Evolutionary conservation across 2,329 filamentous ascomycete genomes (phyloP), one percentile per base, ranked within the genome.

Genomic region (Madurella fahalii): DNA sequence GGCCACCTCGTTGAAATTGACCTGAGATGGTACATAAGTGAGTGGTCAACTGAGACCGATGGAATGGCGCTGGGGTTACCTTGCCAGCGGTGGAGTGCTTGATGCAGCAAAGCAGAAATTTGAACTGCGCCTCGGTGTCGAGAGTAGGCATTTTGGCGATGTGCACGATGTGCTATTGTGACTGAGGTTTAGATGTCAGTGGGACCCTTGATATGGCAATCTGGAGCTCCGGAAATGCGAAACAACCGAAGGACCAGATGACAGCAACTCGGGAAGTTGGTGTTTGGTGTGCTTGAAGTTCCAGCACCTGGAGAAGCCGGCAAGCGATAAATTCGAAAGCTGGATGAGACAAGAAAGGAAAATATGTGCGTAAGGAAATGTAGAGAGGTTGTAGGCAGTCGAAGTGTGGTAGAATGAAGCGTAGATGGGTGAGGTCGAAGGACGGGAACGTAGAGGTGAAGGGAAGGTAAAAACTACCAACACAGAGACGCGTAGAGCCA

Each of bases 61-160:
- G 20, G 30, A 32, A 34, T 9, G 11, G 34, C 1, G 18, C 17
- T 8, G n/a, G 34, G 32, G 31, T 64, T 69, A 86, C 85, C 68
- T 81, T 83, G 57, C 84, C 84, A 58, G 77, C 76, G 63, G 71
- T 76, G 9, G 81, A 79, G 68, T 84, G 71, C 50, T 78, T 77
- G 67, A 89, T 85, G 69, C 86, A 89, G 50, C 76, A 74, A 47
- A 89, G 77, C 20, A 89, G 74, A 66, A 89, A 87, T 58, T 77
- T 79, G 69, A 88, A 77, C 61, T 87, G 83, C 0, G 71, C 70
- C 30, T 82, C 76, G 17, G 79, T 72, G 30, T 81, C 77, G 18
- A 72, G 70, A 54, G 73, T 67, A 40, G 79, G 72, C 81, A 84
- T 84, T 11, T 61, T 74, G 65, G 40, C 51, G 52, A 56, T 62